Conservation (phyloP, 371 early-diverging fungal species). For the Mortierella sp. region DNA sequence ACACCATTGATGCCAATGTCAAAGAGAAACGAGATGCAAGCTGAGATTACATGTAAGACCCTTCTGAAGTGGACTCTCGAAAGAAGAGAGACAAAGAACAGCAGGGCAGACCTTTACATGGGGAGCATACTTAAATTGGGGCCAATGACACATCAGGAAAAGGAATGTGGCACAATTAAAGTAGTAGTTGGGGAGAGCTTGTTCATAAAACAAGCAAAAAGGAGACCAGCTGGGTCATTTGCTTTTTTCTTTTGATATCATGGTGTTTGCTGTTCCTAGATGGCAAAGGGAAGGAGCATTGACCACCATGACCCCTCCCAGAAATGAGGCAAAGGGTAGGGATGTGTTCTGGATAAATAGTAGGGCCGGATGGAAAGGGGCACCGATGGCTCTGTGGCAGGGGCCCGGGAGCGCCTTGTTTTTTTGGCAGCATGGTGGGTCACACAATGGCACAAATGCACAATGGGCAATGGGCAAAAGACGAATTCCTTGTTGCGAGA, state of each 20-base stretch:
- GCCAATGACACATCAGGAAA: too few relatives aligned
- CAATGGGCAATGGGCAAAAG: background rate
- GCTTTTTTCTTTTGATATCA: background rate
- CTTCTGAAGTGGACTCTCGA: too few relatives aligned
- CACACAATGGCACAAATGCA: background rate
- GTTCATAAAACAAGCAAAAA: background rate
- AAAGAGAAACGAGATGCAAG: too few relatives aligned
- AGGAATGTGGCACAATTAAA: too few relatives aligned
- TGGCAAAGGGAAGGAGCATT: background rate
- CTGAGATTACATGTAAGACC: too few relatives aligned
- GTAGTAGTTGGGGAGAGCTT: too few relatives aligned
- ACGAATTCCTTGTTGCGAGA: background rate
- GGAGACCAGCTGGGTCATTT: background rate
- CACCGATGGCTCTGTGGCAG: background rate
- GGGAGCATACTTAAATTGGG: too few relatives aligned
- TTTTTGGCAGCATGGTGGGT: background rate
- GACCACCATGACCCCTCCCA: background rate
- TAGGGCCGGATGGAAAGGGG: background rate
- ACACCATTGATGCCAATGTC: too few relatives aligned
- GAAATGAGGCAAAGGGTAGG: background rate
- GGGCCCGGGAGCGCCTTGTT: background rate
- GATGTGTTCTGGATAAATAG: background rate
- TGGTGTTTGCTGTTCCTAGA: background rate
- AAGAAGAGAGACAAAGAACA: too few relatives aligned
- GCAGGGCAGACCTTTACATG: too few relatives aligned